Evolutionary conservation across 2,329 filamentous ascomycete genomes (phyloP).

Genomic region (Microdochium bolleyi): DNA sequence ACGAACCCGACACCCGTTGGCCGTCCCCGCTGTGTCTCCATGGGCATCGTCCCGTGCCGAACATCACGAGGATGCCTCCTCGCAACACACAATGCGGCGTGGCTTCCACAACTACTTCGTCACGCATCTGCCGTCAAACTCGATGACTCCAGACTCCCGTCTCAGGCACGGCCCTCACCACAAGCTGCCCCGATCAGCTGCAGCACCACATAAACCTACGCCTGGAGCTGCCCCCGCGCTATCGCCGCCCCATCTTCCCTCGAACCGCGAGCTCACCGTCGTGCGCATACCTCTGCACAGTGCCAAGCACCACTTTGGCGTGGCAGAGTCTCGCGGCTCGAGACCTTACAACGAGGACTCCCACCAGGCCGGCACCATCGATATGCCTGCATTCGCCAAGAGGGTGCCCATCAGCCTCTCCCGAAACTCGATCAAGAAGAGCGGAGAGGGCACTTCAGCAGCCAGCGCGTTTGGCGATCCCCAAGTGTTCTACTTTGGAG

Average conservation of each 20-base stretch:
- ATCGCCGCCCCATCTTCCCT: slow-evolving; percentile 50
- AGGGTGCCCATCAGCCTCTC: slow-evolving; percentile 60
- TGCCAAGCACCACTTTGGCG: slow-evolving; percentile 94
- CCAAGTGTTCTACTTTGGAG: slow-evolving; percentile 93
- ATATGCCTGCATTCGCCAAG: slow-evolving; percentile 87
- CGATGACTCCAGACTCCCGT: slow-evolving; percentile 79
- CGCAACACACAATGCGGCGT: slow-evolving; percentile 24
- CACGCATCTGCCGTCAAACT: slow-evolving; percentile 88
- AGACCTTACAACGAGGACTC: slow-evolving; percentile 89
- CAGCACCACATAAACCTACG: slow-evolving; percentile 62
- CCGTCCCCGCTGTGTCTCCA: slow-evolving; percentile 3
- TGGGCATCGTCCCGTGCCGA: neutral
- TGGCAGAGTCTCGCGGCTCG: slow-evolving; percentile 68
- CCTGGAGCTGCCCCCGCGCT: slow-evolving; percentile 47
- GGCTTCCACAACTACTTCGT: slow-evolving; percentile 95
- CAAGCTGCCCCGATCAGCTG: slow-evolving; percentile 79
- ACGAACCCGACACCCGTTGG: slow-evolving; percentile 5
- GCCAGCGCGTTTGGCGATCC: slow-evolving; percentile 80
- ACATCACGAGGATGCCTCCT: slow-evolving; percentile 2
- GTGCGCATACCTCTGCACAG: slow-evolving; percentile 89
- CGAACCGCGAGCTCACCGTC: slow-evolving; percentile 74
- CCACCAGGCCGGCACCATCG: slow-evolving; percentile 88
- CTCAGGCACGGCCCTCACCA: slow-evolving; percentile 60
- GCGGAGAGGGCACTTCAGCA: slow-evolving; percentile 57
- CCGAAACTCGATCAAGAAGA: slow-evolving; percentile 34